phyloP scores from a whole-genome alignment of 768 basidiomycete genomes.

The Boletus sp. region DNA sequence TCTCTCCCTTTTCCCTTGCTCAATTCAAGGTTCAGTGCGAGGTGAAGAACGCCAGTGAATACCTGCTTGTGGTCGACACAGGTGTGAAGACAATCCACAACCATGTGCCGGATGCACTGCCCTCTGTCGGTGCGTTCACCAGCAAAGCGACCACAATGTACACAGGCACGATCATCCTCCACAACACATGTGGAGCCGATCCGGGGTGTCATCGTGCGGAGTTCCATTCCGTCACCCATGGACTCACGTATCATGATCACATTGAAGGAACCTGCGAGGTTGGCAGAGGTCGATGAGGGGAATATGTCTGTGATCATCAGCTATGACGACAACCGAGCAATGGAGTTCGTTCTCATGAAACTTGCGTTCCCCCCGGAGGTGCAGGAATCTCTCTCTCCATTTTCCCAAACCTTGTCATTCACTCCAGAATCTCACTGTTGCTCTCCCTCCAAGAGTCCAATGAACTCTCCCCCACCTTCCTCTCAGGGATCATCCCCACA shows the following conservation, averaged over 20 bases:
- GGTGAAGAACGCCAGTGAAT: constrained; percentile 26
- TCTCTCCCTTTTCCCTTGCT: neutral
- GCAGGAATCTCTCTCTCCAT: constrained; percentile 31
- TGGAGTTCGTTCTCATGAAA: constrained; percentile 72
- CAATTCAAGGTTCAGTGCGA: constrained; percentile 13
- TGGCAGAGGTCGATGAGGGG: too few relatives aligned
- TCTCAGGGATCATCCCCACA: constrained; percentile 30
- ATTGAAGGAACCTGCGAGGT: too few relatives aligned
- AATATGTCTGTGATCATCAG: constrained; percentile 31
- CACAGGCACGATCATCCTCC: constrained; percentile 15
- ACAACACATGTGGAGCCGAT: constrained; percentile 16
- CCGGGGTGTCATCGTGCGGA: constrained; percentile 22
- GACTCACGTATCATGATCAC: constrained; percentile 29
- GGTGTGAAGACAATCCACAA: constrained; percentile 16
- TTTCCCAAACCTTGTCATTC: constrained; percentile 14
- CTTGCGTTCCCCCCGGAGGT: constrained; percentile 55
- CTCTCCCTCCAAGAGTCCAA: constrained; percentile 27
- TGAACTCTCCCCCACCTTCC: constrained; percentile 28
- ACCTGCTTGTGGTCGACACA: constrained; percentile 20
- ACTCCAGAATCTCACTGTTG: constrained; percentile 11
- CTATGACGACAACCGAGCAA: constrained; percentile 59
- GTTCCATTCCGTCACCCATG: constrained; percentile 24
- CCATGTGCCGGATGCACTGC: constrained; percentile 10
- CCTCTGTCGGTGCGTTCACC: neutral
- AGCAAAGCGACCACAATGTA: constrained; percentile 15